Percentiles rank a stretch among this genome's conserved stretches.
These are phyloP conservation scores for Fusarium nelsonii DNA, from an alignment of 2,329 filamentous ascomycete species.

Conservation along the genomic window DNA sequence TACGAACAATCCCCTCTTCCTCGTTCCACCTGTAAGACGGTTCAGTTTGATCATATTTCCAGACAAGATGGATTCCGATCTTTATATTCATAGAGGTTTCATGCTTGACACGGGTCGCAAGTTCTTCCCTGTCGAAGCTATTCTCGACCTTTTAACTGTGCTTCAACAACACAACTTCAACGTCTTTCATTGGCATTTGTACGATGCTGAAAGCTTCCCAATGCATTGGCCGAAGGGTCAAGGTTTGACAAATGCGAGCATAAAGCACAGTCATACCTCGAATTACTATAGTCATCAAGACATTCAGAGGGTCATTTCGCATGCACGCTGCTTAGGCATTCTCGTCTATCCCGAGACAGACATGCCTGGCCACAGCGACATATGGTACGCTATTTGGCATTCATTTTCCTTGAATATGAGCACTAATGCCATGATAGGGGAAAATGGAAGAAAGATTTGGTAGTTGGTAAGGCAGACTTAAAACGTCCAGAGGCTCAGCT, in stretches of 20 bases:
- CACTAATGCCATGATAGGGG: neutral
- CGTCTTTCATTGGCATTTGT: constrained; percentile 26
- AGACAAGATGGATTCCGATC: neutral
- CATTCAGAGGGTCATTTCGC: neutral
- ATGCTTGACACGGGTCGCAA: constrained; percentile 24
- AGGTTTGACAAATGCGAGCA: constrained; percentile 4
- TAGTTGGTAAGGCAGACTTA: constrained; percentile 9
- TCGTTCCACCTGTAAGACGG: too few species aligned
- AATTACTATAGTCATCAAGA: neutral
- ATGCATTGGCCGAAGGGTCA: neutral
- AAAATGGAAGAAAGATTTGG: constrained; percentile 10
- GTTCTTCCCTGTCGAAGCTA: constrained; percentile 20
- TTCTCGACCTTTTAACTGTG: neutral
- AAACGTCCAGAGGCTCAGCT: neutral
- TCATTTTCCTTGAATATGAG: rapidly evolving
- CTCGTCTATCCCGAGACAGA: constrained; percentile 18
- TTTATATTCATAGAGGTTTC: constrained; percentile 18
- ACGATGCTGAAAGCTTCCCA: constrained; percentile 23
- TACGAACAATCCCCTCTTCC: too few species aligned
- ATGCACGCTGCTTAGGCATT: neutral
- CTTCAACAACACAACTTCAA: constrained; percentile 27
- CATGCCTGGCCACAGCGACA: constrained; percentile 21
- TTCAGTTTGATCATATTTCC: too few species aligned
- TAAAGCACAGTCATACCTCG: constrained; percentile 4
- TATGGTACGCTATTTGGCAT: neutral